A percentile compares a stretch with the other conserved stretches of the same genome.
phyloP scores from a whole-genome alignment of 306 rosid species.

The Arachis hypogaea region DNA sequence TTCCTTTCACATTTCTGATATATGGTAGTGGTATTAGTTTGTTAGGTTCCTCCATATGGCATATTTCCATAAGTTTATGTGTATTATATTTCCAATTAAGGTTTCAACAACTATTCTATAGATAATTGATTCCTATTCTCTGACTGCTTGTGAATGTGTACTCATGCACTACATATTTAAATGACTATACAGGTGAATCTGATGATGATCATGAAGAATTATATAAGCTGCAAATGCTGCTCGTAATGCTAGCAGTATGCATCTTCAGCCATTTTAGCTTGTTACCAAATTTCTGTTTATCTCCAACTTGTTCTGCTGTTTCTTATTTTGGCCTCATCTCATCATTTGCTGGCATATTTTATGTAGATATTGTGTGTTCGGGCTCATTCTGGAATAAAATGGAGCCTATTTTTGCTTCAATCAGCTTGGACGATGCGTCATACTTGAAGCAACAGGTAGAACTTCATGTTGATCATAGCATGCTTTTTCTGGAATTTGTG shows the following conservation, averaged over 20 bases:
- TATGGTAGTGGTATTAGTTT: slow-evolving; percentile 32
- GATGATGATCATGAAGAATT: slow-evolving; percentile 85
- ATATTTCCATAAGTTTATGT: slow-evolving; percentile 21
- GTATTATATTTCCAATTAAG: slow-evolving; percentile 10
- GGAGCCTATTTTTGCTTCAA: slow-evolving; percentile 69
- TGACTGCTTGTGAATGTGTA: slow-evolving; percentile 28
- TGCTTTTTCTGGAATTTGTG: slow-evolving; percentile 23
- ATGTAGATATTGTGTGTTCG: slow-evolving; percentile 70
- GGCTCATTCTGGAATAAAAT: slow-evolving; percentile 81
- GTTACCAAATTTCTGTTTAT: not conserved
- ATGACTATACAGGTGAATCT: slow-evolving; percentile 72
- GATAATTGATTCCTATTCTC: slow-evolving; percentile 11
- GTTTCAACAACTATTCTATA: slow-evolving; percentile 13
- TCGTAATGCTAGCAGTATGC: slow-evolving; percentile 72
- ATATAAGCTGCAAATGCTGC: slow-evolving; percentile 73
- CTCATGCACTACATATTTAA: slow-evolving; percentile 28
- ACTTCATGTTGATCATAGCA: slow-evolving; percentile 33
- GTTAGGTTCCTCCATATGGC: slow-evolving; percentile 13
- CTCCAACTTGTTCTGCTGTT: slow-evolving; percentile 27
- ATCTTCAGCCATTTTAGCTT: slow-evolving; percentile 38
- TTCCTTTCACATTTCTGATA: slow-evolving; percentile 9
- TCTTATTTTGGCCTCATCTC: slow-evolving; percentile 28
- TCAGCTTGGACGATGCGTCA: slow-evolving; percentile 67
- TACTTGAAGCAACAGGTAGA: slow-evolving; percentile 81
- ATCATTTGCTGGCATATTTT: slow-evolving; percentile 40